These are phyloP conservation scores for Clarireedia monteithiana DNA, from an alignment of 2,329 filamentous ascomycete genomes.

Conservation along the genomic window DNA sequence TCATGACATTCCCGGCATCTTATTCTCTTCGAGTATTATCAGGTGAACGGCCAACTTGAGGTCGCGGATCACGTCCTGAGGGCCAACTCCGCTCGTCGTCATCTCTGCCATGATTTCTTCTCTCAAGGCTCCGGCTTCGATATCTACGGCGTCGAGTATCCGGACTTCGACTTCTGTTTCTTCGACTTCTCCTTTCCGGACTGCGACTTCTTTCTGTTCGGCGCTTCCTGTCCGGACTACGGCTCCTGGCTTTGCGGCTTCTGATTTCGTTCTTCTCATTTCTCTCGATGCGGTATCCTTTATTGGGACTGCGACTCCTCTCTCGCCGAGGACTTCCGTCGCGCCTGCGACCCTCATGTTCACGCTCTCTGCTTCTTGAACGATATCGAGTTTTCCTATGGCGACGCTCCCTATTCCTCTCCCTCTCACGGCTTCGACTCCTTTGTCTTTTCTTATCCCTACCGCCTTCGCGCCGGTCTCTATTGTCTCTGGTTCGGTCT, in stretches of 20 bases:
- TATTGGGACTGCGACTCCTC: background rate
- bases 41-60: slow-evolving; percentile 18
- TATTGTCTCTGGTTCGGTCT: slow-evolving; percentile 25
- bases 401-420: slow-evolving; percentile 6
- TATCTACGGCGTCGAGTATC: slow-evolving; percentile 17
- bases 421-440: slow-evolving; percentile 26
- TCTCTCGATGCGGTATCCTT: slow-evolving; percentile 13
- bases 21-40: background rate
- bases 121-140: slow-evolving; percentile 27
- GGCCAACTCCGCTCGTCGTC: slow-evolving; percentile 11
- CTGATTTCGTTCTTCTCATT: slow-evolving; percentile 22
- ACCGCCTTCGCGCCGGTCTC: slow-evolving; percentile 18
- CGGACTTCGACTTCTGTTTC: slow-evolving; percentile 23
- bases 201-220: slow-evolving; percentile 23
- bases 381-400: slow-evolving; percentile 16
- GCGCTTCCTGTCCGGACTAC: slow-evolving; percentile 25
- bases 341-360: slow-evolving; percentile 16
- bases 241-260: slow-evolving; percentile 16
- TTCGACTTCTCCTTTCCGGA: slow-evolving; percentile 21
- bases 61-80: slow-evolving; percentile 3
- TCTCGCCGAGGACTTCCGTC: slow-evolving; percentile 21
- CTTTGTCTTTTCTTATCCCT: slow-evolving; percentile 26
- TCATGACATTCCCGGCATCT: background rate
- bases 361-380: slow-evolving; percentile 22
- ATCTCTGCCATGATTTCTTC: slow-evolving; percentile 21